A percentile compares a stretch with the other conserved stretches of the same genome.
These are phyloP conservation scores for Mrakia gelida DNA, from an alignment of 768 basidiomycete genomes.

Conservation along the genomic window DNA sequence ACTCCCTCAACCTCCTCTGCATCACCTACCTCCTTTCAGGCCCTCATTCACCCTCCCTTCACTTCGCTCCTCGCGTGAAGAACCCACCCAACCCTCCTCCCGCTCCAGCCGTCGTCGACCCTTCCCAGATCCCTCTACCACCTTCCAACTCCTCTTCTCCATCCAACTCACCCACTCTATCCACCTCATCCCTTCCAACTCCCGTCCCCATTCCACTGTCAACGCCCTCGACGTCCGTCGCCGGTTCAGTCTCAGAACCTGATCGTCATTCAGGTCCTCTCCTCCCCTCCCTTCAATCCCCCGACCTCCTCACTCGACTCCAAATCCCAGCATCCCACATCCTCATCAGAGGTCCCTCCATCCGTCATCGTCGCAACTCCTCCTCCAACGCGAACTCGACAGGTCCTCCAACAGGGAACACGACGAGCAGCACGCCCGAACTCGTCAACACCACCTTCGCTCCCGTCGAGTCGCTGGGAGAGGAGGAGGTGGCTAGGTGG, in stretches of 20 bases:
- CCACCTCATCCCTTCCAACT: background rate
- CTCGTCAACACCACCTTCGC: conserved; percentile 25
- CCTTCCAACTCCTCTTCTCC: background rate
- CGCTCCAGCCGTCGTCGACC: background rate
- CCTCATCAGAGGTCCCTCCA: conserved; percentile 8
- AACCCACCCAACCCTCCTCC: background rate
- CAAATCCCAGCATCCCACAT: conserved; percentile 12
- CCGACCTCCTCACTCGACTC: background rate
- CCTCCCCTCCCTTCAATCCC: conserved; percentile 12
- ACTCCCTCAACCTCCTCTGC: conserved; percentile 29
- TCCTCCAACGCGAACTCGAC: background rate
- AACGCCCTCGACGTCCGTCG: background rate
- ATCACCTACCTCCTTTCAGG: conserved; percentile 23
- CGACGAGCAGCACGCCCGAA: background rate
- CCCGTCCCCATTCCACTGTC: background rate
- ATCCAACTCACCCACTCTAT: background rate
- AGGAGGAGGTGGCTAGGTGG: conserved; percentile 10
- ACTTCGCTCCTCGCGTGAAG: background rate
- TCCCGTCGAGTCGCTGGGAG: conserved; percentile 15
- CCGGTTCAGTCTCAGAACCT: background rate
- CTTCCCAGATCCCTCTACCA: background rate
- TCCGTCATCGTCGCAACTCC: background rate
- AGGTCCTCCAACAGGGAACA: background rate
- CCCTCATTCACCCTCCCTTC: background rate
- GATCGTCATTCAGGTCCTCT: conserved; percentile 1